Evolutionary conservation across 768 basidiomycete genomes (phyloP), one percentile per base, ranked within the genome.

Genomic region (Strobilomyces confusus): DNA sequence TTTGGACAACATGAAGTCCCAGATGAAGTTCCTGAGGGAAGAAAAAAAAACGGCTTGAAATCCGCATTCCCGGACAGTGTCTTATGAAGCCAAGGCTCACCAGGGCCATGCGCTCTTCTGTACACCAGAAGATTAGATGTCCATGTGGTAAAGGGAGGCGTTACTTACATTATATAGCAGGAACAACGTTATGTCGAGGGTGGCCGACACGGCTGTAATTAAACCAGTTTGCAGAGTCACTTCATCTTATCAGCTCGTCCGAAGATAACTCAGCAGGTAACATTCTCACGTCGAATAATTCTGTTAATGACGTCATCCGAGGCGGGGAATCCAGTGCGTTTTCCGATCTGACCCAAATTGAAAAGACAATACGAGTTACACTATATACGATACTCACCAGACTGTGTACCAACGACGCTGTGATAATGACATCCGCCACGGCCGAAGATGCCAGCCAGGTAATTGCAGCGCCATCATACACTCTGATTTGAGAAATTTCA

Each of bases 391-490:
- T 13, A 57, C 53, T 51, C 45, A 79, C 78, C 61, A 80, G 59
- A 56, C 73, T 71, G 68, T 67, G 70, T 7, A 78, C 77, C 13
- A 80, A 63, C 3, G 73, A 69, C 20, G 60, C 51, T 1, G 78
- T 78, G 37, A 80, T 80, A 4, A 71, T 38, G 20, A 76, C 57
- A 51, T 80, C 78, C 7, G 72, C 73, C 12, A 70, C 58, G 11
- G 70, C 69, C 6, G 74, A 75, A 29, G 71, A 67, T 1, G 69
- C 72, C 5, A 80, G 64, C 79, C 79, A 79, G 32, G 75, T 58
- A 33, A 71, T 65, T 8, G 73, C 67, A 41, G 65, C 59, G 7
- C 63, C 67, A 41, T 73, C 55, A 42, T 73, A 70, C 42, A 66
- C 52, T 38, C 64, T 59, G 56, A 76, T 72, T 30, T 66, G 61